Percentiles rank a stretch among this genome's conserved stretches.
Conservation (phyloP, 805 yeast genomes). For the Nakazawaea ishiwadae region DNA sequence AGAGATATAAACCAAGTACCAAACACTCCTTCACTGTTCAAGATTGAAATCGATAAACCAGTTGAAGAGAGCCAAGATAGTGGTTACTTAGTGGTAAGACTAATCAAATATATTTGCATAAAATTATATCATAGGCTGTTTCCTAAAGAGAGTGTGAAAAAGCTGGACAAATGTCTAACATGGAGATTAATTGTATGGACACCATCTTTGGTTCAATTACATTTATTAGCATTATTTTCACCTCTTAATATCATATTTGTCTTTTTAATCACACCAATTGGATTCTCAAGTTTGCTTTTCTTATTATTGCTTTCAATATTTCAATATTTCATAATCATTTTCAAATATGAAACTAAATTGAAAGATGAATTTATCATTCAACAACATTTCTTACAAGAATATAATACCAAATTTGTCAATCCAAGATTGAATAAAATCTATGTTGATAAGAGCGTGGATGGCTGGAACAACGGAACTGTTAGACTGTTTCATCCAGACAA, state of each 20-base stretch:
- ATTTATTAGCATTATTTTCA: conserved; percentile 49
- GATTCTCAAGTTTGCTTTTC: conserved; percentile 20
- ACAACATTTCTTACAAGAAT: conserved; percentile 59
- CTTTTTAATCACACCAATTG: conserved; percentile 19
- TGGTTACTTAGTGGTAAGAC: background rate
- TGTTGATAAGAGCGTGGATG: conserved; percentile 60
- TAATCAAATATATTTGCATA: background rate
- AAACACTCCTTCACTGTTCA: conserved; percentile 11
- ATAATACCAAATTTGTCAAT: conserved; percentile 54
- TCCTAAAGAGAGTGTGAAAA: background rate
- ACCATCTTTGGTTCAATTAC: conserved; percentile 55
- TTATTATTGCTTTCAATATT: conserved; percentile 31
- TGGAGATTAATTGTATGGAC: conserved; percentile 65
- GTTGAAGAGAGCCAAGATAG: background rate
- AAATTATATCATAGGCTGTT: conserved; percentile 3
- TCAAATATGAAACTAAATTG: conserved; percentile 40
- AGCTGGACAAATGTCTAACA: background rate
- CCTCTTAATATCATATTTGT: conserved; percentile 50
- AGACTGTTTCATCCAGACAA: conserved; percentile 11
- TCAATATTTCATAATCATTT: conserved; percentile 34
- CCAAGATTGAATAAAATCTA: conserved; percentile 48
- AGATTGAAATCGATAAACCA: conserved; percentile 8
- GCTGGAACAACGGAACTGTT: conserved; percentile 23
- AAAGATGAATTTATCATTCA: conserved; percentile 57
- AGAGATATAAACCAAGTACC: conserved; percentile 9